Base-by-base conservation (phyloP, 805 yeast genomes). In the Lachancea kluyveri region DNA sequence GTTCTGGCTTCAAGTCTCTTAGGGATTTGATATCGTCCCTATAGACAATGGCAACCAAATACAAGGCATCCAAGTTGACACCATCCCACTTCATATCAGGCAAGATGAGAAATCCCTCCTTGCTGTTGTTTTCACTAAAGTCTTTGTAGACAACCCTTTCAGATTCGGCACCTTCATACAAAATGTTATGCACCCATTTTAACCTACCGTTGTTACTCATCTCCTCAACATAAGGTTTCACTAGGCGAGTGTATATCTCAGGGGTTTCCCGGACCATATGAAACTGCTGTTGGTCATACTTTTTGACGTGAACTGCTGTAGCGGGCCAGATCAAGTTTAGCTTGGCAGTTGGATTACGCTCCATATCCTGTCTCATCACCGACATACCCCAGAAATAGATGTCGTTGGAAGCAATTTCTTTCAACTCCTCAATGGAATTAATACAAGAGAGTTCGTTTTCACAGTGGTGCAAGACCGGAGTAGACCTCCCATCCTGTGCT, bases 61-160 rank as follows among this genome's bases (percentile, higher is more conserved):
- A 87, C 34, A 92, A 60, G 3, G 90, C 58, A 16, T 76, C 84
- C 51, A 79, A 43, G 17, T 75, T 74, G 30, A 67, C 61, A 3
- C 82, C 77, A 53, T 90, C 96, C 98, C 98, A 92, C 54, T 88
- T 88, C 94, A 90, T 84, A 57, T 90, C 96, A 0, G 97, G 97
- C 24, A 88, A 64, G 27, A 92, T 59, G 4, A 87, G 74, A 49
- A 83, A 85, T 12, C 88, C 87, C 25, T 52, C 54, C 0, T 47
- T 42, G 8, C 57, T 48, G 13, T 72, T 72, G 18, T 74, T 71
- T 24, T 58, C 59, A 8, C 53, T 50, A 9, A 52, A 48, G 40
- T 85, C 80, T 30, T 79, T 76, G 44, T 67, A 70, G 2, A 87
- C 66, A n/a, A 90, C 75, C 13, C 85, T 61, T 20, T 88, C 96